A percentile compares a stretch with the other conserved stretches of the same genome.
phyloP scores from a whole-genome alignment of 192 early-diverging fungal genomes.

The Spizellomyces sp. region DNA sequence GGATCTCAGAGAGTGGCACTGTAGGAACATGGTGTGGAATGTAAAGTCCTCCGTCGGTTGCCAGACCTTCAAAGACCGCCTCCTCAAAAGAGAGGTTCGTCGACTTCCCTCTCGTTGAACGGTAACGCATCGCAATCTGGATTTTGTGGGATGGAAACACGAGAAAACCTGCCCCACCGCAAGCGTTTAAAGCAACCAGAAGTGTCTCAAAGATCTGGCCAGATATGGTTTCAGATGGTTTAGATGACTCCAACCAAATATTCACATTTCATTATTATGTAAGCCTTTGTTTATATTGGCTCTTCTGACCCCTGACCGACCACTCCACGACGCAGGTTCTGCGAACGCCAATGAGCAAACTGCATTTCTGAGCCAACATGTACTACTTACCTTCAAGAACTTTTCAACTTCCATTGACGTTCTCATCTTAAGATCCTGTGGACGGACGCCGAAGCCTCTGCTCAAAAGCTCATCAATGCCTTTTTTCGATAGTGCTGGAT shows the following conservation, averaged over 20 bases:
- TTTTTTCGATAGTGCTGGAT: conserved; percentile 28
- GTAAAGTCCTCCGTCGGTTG: conserved; percentile 92
- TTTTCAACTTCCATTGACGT: conserved; percentile 27
- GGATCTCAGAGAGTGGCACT: conserved; percentile 69
- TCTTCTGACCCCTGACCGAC: too few relatives aligned
- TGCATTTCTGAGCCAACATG: too few relatives aligned
- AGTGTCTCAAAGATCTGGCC: too few relatives aligned
- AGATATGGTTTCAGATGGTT: too few relatives aligned
- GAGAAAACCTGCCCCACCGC: too few relatives aligned
- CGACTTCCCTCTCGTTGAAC: conserved; percentile 83
- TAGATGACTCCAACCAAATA: too few relatives aligned
- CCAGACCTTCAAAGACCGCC: conserved; percentile 88
- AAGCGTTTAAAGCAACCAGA: too few relatives aligned
- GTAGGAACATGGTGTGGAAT: conserved; percentile 83
- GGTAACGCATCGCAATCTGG: conserved; percentile 72
- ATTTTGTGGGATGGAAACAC: too few relatives aligned
- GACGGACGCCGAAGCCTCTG: conserved; percentile 31
- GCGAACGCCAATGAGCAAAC: too few relatives aligned
- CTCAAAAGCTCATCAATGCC: conserved; percentile 35
- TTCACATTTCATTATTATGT: too few relatives aligned
- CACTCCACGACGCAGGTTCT: too few relatives aligned
- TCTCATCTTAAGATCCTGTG: conserved; percentile 33
- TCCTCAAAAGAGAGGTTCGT: conserved; percentile 72
- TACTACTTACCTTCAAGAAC: conserved; percentile 27
- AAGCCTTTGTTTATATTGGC: too few relatives aligned